phyloP scores from a whole-genome alignment of 2,329 filamentous ascomycete species.

The Dactylellina leptospora region DNA sequence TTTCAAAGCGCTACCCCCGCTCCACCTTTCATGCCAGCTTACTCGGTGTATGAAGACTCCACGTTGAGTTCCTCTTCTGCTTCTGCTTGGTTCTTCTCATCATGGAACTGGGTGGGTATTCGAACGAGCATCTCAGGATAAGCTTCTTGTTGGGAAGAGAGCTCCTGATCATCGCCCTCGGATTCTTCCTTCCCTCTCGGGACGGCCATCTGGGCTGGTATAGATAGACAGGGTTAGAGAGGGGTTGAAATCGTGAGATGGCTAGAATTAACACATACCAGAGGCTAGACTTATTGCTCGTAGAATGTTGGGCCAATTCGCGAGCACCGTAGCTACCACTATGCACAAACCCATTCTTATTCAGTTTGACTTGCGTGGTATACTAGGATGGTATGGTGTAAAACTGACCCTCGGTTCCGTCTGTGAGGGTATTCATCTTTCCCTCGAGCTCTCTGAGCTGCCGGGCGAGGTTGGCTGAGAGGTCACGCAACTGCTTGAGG shows the following conservation, averaged over 20 bases:
- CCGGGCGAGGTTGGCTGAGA: conserved; percentile 78
- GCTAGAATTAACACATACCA: too few relatives aligned
- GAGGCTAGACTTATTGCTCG: conserved; percentile 87
- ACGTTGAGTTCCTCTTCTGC: conserved; percentile 4
- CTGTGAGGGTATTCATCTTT: conserved; percentile 78
- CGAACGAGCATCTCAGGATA: conserved; percentile 82
- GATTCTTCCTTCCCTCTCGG: conserved; percentile 63
- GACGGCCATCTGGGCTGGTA: too few relatives aligned
- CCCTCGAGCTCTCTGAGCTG: conserved; percentile 85
- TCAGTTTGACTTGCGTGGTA: neutral
- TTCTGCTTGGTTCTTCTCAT: conserved; percentile 35
- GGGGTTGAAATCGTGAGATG: too few relatives aligned
- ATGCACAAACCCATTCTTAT: neutral
- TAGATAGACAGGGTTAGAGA: too few relatives aligned
- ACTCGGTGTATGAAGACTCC: neutral
- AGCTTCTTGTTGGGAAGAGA: conserved; percentile 56
- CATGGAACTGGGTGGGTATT: conserved; percentile 67
- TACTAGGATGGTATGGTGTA: neutral
- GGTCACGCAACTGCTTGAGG: conserved; percentile 77
- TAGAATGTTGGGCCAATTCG: conserved; percentile 88
- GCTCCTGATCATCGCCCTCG: conserved; percentile 59
- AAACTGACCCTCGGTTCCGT: conserved; percentile 77
- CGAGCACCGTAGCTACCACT: conserved; percentile 84
- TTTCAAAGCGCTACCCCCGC: too few relatives aligned
- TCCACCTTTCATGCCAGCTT: too few relatives aligned